Conservation (phyloP, 2,329 filamentous ascomycete genomes). For the Talaromyces sp. region DNA sequence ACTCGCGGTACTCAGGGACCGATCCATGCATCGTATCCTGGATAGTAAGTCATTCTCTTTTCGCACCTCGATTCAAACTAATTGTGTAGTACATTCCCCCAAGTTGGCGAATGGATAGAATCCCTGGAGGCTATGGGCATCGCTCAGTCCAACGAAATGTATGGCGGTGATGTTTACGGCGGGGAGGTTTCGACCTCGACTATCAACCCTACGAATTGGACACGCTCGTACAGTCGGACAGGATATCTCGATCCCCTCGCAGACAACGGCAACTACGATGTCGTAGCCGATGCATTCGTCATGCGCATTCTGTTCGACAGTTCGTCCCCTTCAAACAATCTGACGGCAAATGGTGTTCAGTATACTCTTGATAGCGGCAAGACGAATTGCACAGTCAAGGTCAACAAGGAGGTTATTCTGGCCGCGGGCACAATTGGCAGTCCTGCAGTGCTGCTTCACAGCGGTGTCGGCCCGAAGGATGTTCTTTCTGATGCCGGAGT, state of each 20-base stretch:
- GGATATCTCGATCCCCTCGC: slow-evolving; percentile 35
- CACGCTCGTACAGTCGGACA: slow-evolving; percentile 34
- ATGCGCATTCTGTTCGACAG: slow-evolving; percentile 31
- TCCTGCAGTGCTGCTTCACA: slow-evolving; percentile 58
- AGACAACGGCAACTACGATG: slow-evolving; percentile 33
- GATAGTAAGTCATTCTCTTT: slow-evolving; percentile 23
- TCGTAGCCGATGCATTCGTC: slow-evolving; percentile 31
- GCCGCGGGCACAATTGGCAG: slow-evolving; percentile 55
- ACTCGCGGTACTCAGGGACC: slow-evolving; percentile 25
- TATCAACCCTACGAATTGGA: slow-evolving; percentile 37
- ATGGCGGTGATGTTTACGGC: slow-evolving; percentile 31
- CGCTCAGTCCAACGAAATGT: slow-evolving; percentile 28
- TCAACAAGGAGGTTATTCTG: slow-evolving; percentile 29
- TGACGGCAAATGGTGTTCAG: slow-evolving; percentile 32
- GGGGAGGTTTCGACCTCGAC: slow-evolving; percentile 33
- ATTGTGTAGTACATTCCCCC: slow-evolving; percentile 28
- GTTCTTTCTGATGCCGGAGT: slow-evolving; percentile 46
- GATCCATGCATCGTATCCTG: slow-evolving; percentile 28
- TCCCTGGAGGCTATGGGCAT: slow-evolving; percentile 27
- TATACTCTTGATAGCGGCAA: slow-evolving; percentile 30
- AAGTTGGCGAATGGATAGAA: slow-evolving; percentile 27
- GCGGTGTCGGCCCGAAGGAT: slow-evolving; percentile 55
- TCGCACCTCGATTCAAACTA: not conserved
- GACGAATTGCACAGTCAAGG: slow-evolving; percentile 25
- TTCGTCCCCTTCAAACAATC: slow-evolving; percentile 24